Conservation (phyloP, 1,284 basidiomycete genomes). For the Apiotrichum akiyoshidainum region DNA sequence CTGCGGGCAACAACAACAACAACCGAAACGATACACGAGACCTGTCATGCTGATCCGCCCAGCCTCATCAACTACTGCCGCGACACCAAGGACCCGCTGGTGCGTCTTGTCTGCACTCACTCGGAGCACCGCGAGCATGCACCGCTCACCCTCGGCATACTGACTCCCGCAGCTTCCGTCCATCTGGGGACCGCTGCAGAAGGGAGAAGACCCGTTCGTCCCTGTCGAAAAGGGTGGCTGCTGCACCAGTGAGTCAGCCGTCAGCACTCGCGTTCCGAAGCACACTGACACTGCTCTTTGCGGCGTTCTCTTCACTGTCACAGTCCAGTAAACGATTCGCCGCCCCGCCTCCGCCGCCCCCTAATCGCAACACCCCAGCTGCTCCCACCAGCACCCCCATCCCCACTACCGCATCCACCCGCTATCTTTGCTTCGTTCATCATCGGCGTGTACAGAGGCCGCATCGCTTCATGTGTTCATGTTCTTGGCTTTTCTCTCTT, state of each 20-base stretch:
- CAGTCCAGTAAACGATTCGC: constrained; percentile 18
- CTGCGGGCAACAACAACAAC: too few species aligned
- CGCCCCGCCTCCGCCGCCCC: not conserved
- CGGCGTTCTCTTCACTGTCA: too few species aligned
- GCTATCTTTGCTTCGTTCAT: not conserved
- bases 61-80: constrained; percentile 91
- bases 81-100: constrained; percentile 81
- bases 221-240: constrained; percentile 36
- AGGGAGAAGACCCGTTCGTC: constrained; percentile 60
- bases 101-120: constrained; percentile 50
- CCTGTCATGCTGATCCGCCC: constrained; percentile 11
- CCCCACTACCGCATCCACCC: not conserved
- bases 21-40: too few species aligned
- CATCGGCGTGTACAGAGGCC: not conserved
- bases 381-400: not conserved
- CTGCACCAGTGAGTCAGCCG: constrained; percentile 31
- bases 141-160: not conserved
- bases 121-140: not conserved
- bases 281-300: constrained; percentile 1
- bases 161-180: constrained; percentile 66
- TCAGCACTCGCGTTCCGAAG: not conserved
- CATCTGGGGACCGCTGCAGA: constrained; percentile 86
- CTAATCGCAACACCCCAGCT: not conserved
- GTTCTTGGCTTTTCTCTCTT: constrained; percentile 1
- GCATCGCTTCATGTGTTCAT: not conserved